phyloP scores from a whole-genome alignment of 805 yeast species.

The Priceomyces medius region DNA sequence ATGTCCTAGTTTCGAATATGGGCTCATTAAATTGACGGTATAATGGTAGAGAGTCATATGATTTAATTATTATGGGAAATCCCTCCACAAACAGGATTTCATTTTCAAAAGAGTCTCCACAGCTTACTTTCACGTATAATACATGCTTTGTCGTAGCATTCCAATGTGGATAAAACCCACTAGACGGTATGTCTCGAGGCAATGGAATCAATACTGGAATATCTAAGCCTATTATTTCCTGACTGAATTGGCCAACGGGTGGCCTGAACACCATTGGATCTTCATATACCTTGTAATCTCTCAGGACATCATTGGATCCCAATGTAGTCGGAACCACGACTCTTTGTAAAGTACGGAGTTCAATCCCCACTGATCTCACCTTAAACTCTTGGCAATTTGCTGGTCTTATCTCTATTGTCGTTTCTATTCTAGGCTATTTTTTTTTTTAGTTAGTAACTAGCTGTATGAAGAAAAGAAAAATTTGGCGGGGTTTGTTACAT shows the following conservation, averaged over 20 bases:
- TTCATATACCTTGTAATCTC: slow-evolving; percentile 34
- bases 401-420: slow-evolving; percentile 55
- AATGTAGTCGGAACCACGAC: slow-evolving; percentile 41
- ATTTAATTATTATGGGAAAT: slow-evolving; percentile 54
- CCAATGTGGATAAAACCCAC: slow-evolving; percentile 49
- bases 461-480: no score
- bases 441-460: slow-evolving; percentile 2
- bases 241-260: slow-evolving; percentile 37
- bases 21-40: slow-evolving; percentile 56
- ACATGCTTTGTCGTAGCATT: slow-evolving; percentile 48
- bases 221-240: slow-evolving; percentile 53
- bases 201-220: slow-evolving; percentile 58
- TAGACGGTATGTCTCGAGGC: slow-evolving; percentile 52
- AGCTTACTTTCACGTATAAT: slow-evolving; percentile 38
- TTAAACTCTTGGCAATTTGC: slow-evolving; percentile 46
- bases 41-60: slow-evolving; percentile 57
- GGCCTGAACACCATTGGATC: slow-evolving; percentile 38
- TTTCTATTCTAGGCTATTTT: slow-evolving; percentile 54
- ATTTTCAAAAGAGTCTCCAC: slow-evolving; percentile 30
- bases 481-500: neutral
- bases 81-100: slow-evolving; percentile 30
- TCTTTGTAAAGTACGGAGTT: slow-evolving; percentile 51
- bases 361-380: slow-evolving; percentile 48
- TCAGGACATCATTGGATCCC: slow-evolving; percentile 33
- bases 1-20: slow-evolving; percentile 39